A percentile compares a stretch with the other conserved stretches of the same genome.
These are phyloP conservation scores for Tuber melanosporum DNA, from an alignment of 495 filamentous ascomycete species.

Conservation along the genomic window DNA sequence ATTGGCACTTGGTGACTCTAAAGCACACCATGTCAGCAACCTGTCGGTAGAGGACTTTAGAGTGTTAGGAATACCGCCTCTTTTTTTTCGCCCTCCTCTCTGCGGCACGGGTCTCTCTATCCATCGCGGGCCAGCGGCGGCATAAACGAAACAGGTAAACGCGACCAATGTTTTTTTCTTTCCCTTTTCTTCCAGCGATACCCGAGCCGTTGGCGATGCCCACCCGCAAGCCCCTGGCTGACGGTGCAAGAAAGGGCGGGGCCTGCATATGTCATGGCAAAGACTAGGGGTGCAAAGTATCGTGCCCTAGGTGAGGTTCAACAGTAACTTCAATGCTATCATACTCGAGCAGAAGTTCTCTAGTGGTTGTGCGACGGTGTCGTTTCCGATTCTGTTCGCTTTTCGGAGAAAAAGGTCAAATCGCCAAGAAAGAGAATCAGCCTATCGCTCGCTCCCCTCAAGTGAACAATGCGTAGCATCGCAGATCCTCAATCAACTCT, in stretches of 20 bases:
- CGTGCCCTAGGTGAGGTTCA: background rate
- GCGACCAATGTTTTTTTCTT: constrained; percentile 17
- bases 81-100: constrained; percentile 18
- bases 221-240: constrained; percentile 26
- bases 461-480: constrained; percentile 25
- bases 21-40: background rate
- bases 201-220: constrained; percentile 18
- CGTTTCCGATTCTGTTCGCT: constrained; percentile 31
- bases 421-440: constrained; percentile 21
- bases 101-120: constrained; percentile 30
- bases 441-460: constrained; percentile 21
- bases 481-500: constrained; percentile 22
- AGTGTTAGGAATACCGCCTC: constrained; percentile 10
- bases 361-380: background rate
- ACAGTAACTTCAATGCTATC: background rate
- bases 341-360: background rate
- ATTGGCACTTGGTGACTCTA: background rate
- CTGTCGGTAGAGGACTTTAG: background rate
- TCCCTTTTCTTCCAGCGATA: background rate
- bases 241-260: constrained; percentile 20
- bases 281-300: background rate
- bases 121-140: constrained; percentile 24
- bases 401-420: background rate
- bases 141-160: constrained; percentile 26
- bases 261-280: constrained; percentile 34